A percentile compares a stretch with the other conserved stretches of the same genome.
These are phyloP conservation scores for Lactarius vividus DNA, from an alignment of 768 basidiomycete species.

Conservation along the genomic window DNA sequence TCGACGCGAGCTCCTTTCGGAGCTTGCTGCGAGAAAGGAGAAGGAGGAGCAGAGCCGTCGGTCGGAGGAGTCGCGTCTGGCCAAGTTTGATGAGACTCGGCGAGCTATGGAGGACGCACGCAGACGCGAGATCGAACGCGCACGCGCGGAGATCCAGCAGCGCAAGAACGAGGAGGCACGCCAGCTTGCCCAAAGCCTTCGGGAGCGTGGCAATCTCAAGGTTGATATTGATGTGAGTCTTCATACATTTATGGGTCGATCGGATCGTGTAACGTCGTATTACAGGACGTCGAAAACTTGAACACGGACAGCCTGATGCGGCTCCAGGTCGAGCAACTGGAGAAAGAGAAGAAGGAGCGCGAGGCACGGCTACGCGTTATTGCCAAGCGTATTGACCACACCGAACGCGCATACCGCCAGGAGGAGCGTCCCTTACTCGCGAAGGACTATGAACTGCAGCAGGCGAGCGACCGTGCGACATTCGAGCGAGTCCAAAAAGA, in stretches of 20 bases:
- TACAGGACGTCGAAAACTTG: conserved; percentile 74
- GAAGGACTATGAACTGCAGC: conserved; percentile 85
- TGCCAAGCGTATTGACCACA: conserved; percentile 88
- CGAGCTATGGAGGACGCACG: conserved; percentile 61
- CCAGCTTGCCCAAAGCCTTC: conserved; percentile 80
- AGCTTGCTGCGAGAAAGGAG: conserved; percentile 81
- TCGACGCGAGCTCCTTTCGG: conserved; percentile 79
- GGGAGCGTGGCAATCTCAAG: conserved; percentile 73
- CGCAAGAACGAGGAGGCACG: conserved; percentile 80
- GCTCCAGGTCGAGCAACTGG: conserved; percentile 91
- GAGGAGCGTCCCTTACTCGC: conserved; percentile 85
- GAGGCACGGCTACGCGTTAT: conserved; percentile 78
- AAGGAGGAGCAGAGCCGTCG: conserved; percentile 82
- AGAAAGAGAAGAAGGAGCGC: conserved; percentile 93
- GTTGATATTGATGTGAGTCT: conserved; percentile 64
- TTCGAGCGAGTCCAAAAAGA: conserved; percentile 61
- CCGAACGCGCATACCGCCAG: conserved; percentile 92
- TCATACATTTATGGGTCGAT: background rate
- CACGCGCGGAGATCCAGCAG: conserved; percentile 69
- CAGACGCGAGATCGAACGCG: conserved; percentile 63
- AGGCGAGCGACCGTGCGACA: conserved; percentile 66
- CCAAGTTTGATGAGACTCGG: conserved; percentile 67
- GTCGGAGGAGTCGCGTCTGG: conserved; percentile 62
- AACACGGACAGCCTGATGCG: conserved; percentile 85
- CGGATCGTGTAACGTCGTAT: conserved; percentile 11